Evolutionary conservation across 2,329 filamentous ascomycete genomes (phyloP), one percentile per base, ranked within the genome.

Genomic region (Fusarium chlamydosporum): DNA sequence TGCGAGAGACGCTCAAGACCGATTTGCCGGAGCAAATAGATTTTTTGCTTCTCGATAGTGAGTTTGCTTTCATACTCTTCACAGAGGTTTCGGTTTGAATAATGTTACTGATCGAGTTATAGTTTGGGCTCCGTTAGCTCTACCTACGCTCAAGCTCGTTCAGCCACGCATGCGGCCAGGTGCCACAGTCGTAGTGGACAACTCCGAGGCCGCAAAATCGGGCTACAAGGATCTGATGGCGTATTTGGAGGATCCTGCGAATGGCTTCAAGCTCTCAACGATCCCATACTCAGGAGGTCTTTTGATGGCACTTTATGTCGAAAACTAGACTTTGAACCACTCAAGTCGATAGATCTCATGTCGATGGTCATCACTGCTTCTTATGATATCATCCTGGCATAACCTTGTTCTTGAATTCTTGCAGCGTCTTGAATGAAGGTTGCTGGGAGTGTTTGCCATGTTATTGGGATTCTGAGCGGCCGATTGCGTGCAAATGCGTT

Each of bases 21-120:
- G 79, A 81, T 33, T 59, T 89, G 26, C 80, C 81, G 0, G 77
- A 80, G 2, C 71, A 81, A 31, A 78, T 90, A n/a, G 86, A 90
- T 64, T 78, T 90, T 20, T 68, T 90, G 16, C 76, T 89, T 26
- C 79, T 90, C 27, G 88, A 90, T 70, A 89, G 88, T 90, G 75
- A 80, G 87, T 83, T 29, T 8, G 4, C 8, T 20, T 4, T 18
- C 0, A 2, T 12, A 27, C 12, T 13, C 13, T 13, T 23, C 2
- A 10, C 7, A 2, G 2, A 2, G 8, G 20, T 43, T 10, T 37
- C 47, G 11, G 5, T 7, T 13, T 48, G 11, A 10, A 23, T 16
- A 40, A 15, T 11, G 11, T 29, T 33, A 16, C 53, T 65, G 23
- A 65, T 42, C 13, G 7, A 31, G 11, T n/a, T 35, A 4, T 4